A percentile compares a stretch with the other conserved stretches of the same genome.
Conservation (phyloP, 176 grass and related monocot genomes). For the Chrysopogon serrulatus region DNA sequence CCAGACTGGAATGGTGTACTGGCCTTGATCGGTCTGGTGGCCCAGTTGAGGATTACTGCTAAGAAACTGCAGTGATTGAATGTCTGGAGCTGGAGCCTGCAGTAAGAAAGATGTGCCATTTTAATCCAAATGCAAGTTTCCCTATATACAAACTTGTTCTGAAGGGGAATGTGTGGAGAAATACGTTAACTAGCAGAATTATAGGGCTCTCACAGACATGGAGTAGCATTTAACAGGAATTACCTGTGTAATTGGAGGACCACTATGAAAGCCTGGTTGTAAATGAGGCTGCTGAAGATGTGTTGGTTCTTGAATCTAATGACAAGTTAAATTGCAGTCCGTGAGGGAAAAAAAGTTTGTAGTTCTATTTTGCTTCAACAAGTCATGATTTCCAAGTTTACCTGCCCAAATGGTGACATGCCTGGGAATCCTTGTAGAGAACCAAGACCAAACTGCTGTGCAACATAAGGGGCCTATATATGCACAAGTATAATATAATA, state of each 20-base stretch:
- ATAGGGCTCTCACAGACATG: not conserved
- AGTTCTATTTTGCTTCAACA: conserved; percentile 5
- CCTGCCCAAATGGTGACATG: conserved; percentile 82
- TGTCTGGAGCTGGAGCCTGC: conserved; percentile 51
- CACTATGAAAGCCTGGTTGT: conserved; percentile 66
- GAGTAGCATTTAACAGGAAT: not conserved
- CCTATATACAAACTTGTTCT: not conserved
- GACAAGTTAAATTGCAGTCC: not conserved
- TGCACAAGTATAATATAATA: conserved; percentile 15
- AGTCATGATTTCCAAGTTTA: conserved; percentile 25
- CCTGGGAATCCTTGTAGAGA: conserved; percentile 73
- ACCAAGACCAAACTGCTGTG: conserved; percentile 74
- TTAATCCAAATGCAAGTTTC: not conserved
- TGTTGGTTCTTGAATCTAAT: conserved; percentile 68
- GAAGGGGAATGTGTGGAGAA: not conserved
- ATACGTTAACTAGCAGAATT: not conserved
- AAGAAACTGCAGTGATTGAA: conserved; percentile 76
- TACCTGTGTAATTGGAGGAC: conserved; percentile 68
- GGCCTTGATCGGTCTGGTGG: conserved; percentile 75
- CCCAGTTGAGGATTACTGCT: conserved; percentile 66
- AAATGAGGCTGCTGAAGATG: conserved; percentile 55
- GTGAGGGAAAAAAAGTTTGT: not conserved
- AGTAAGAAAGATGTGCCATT: not conserved
- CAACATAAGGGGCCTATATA: conserved; percentile 61
- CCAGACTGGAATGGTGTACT: conserved; percentile 86